Conservation (phyloP, 345 rosid species). For the Microthlaspi erraticum region DNA sequence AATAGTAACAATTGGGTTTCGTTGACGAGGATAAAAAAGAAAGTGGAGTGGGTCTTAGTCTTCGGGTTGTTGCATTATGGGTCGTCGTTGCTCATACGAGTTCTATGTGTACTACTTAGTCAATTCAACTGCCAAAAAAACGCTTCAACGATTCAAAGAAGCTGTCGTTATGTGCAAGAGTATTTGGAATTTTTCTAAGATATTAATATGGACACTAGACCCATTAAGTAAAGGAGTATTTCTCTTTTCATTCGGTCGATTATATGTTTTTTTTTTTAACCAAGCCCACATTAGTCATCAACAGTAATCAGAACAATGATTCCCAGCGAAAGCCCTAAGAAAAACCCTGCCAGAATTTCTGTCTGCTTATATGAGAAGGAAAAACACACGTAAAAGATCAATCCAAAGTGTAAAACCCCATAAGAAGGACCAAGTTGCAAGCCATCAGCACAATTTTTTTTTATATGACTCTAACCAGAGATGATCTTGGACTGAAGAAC, state of each 20-base stretch:
- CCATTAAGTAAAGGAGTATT: no score
- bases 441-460: neutral
- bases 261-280: no score
- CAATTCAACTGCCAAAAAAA: slow-evolving; percentile 38
- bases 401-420: neutral
- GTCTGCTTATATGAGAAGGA: neutral
- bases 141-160: slow-evolving; percentile 31
- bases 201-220: neutral
- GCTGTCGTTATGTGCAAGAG: slow-evolving; percentile 13
- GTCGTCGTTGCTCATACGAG: slow-evolving; percentile 34
- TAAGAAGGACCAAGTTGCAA: neutral
- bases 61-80: slow-evolving; percentile 34
- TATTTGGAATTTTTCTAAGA: neutral
- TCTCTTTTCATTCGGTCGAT: no score
- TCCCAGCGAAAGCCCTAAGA: no score
- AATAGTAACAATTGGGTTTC: slow-evolving; percentile 15
- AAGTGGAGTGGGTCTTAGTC: slow-evolving; percentile 45
- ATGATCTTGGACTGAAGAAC: no score
- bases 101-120: slow-evolving; percentile 35
- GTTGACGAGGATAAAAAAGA: slow-evolving; percentile 36
- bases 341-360: no score
- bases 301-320: no score
- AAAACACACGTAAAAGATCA: neutral
- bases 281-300: no score
- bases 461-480: neutral